These are phyloP conservation scores for Phaseolus lunatus DNA, from an alignment of 306 rosid genomes.

Conservation along the genomic window DNA sequence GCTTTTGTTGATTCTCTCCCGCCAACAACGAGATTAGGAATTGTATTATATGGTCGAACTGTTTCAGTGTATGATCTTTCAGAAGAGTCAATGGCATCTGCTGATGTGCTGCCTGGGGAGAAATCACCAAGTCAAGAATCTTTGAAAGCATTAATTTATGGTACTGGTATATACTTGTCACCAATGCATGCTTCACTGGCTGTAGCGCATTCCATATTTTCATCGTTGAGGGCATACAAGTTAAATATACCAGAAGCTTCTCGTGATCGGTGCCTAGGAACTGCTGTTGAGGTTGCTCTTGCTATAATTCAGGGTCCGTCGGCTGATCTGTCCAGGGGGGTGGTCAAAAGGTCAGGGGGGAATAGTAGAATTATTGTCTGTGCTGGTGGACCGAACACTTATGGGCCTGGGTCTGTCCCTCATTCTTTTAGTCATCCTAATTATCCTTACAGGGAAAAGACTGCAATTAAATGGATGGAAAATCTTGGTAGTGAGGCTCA, in stretches of 20 bases:
- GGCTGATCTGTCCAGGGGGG: conserved; percentile 90
- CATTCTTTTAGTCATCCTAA: conserved; percentile 89
- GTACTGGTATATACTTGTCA: conserved; percentile 91
- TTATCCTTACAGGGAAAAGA: conserved; percentile 92
- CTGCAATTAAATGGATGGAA: conserved; percentile 95
- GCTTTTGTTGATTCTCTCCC: conserved; percentile 95
- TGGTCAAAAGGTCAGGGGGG: conserved; percentile 85
- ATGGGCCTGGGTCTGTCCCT: conserved; percentile 97
- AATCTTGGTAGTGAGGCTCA: conserved; percentile 87
- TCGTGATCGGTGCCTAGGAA: conserved; percentile 94
- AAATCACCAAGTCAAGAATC: conserved; percentile 81
- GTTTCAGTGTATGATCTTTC: conserved; percentile 93
- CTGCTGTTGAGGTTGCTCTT: conserved; percentile 98
- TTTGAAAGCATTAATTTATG: conserved; percentile 80
- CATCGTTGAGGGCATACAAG: conserved; percentile 88
- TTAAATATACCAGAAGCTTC: conserved; percentile 81
- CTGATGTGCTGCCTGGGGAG: conserved; percentile 96
- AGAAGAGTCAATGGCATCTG: conserved; percentile 89
- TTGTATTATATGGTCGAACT: conserved; percentile 84
- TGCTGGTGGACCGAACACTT: conserved; percentile 96
- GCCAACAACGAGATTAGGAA: conserved; percentile 86
- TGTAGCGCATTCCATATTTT: conserved; percentile 91
- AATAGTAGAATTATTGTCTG: conserved; percentile 92
- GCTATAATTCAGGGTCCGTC: conserved; percentile 95
- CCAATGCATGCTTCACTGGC: conserved; percentile 94